Evolutionary conservation across 305 asterid genomes (phyloP).

Genomic region (Plantago lanceolata): DNA sequence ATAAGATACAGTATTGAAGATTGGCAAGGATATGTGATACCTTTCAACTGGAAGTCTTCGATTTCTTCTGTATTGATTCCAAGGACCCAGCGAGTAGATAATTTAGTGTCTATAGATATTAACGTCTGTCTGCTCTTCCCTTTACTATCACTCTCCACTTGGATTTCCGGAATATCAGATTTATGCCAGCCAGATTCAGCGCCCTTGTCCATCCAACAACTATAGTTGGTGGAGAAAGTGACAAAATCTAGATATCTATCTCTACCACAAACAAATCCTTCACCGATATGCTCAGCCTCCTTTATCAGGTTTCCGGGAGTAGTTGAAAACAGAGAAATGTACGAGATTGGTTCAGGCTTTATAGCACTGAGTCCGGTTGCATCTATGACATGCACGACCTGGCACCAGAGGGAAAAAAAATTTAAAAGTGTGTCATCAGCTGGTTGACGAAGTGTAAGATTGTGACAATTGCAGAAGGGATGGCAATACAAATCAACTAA

Average conservation of each 20-base stretch:
- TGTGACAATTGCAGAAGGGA: too few relatives aligned
- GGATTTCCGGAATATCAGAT: constrained; percentile 64
- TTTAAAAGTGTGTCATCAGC: neutral
- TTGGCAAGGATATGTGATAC: constrained; percentile 34
- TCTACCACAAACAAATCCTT: constrained; percentile 69
- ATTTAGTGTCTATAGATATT: constrained; percentile 50
- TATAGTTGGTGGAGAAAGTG: constrained; percentile 67
- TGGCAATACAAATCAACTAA: too few relatives aligned
- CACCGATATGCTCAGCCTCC: constrained; percentile 71
- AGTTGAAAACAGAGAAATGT: constrained; percentile 67
- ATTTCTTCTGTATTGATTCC: constrained; percentile 67
- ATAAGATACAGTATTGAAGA: too few relatives aligned
- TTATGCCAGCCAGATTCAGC: constrained; percentile 57
- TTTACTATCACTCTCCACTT: constrained; percentile 47
- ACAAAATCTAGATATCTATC: constrained; percentile 67
- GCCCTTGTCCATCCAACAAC: constrained; percentile 60
- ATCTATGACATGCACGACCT: constrained; percentile 91
- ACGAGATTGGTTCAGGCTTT: constrained; percentile 50
- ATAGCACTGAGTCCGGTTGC: constrained; percentile 34
- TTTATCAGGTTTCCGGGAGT: constrained; percentile 76
- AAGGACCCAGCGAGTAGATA: constrained; percentile 83
- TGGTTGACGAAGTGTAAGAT: neutral
- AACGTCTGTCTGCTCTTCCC: constrained; percentile 52
- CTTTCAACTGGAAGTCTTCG: constrained; percentile 75
- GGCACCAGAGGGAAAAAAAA: constrained; percentile 22